phyloP scores from a whole-genome alignment of 2,329 filamentous ascomycete genomes.

The Penicillium corylophilum region DNA sequence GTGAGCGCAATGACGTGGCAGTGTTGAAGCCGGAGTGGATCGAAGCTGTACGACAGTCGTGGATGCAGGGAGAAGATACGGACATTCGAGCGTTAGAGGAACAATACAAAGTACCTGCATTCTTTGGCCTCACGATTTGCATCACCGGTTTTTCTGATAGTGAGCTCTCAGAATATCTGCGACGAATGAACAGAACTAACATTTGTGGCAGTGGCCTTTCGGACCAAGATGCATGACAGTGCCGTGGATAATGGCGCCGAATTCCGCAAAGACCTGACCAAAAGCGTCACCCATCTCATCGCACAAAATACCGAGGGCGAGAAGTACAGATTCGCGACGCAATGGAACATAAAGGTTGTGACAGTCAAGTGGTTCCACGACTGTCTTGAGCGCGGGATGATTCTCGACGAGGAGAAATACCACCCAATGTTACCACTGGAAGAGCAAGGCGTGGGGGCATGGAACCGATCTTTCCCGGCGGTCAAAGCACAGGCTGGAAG shows the following conservation, averaged over 20 bases:
- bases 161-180: slow-evolving; percentile 35
- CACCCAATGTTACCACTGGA: slow-evolving; percentile 68
- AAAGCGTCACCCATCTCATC: slow-evolving; percentile 82
- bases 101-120: slow-evolving; percentile 48
- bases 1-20: slow-evolving; percentile 79
- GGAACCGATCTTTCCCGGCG: slow-evolving; percentile 54
- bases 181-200: slow-evolving; percentile 13
- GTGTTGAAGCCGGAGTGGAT: slow-evolving; percentile 83
- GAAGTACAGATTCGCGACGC: slow-evolving; percentile 84
- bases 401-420: slow-evolving; percentile 82
- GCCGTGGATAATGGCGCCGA: slow-evolving; percentile 71
- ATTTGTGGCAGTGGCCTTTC: slow-evolving; percentile 56
- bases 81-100: slow-evolving; percentile 69
- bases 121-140: slow-evolving; percentile 60
- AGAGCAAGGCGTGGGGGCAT: slow-evolving; percentile 75
- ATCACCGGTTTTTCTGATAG: slow-evolving; percentile 69
- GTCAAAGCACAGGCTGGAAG: slow-evolving; percentile 12
- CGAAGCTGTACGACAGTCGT: slow-evolving; percentile 72
- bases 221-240: slow-evolving; percentile 67
- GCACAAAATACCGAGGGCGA: slow-evolving; percentile 75
- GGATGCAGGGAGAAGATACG: slow-evolving; percentile 76
- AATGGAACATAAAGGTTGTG: slow-evolving; percentile 78
- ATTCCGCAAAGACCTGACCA: slow-evolving; percentile 86
- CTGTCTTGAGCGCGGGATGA: slow-evolving; percentile 81
- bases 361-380: slow-evolving; percentile 82